Percentiles rank a stretch among this genome's conserved stretches.
These are phyloP conservation scores for Neonectria faginata DNA, from an alignment of 2,329 filamentous ascomycete genomes.

Conservation along the genomic window DNA sequence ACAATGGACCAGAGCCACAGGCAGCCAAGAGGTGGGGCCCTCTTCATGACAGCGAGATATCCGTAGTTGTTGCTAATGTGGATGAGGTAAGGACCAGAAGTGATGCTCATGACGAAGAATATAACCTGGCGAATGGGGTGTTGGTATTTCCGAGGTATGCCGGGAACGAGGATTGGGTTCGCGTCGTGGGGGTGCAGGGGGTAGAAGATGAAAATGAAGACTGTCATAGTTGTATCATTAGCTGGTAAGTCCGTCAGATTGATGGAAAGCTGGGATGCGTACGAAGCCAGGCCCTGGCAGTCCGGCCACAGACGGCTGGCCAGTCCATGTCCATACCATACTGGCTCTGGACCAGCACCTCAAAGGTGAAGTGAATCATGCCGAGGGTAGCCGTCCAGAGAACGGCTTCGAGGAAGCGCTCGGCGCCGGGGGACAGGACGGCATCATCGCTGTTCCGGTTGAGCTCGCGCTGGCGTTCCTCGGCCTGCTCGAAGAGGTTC, in stretches of 20 bases:
- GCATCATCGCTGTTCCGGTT: slow-evolving; percentile 46
- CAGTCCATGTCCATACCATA: slow-evolving; percentile 77
- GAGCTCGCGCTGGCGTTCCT: slow-evolving; percentile 51
- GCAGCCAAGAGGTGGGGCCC: slow-evolving; percentile 86
- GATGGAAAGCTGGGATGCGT: slow-evolving; percentile 37
- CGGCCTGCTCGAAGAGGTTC: slow-evolving; percentile 66
- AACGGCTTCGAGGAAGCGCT: slow-evolving; percentile 66
- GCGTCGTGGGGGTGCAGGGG: slow-evolving; percentile 65
- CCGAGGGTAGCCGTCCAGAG: slow-evolving; percentile 72
- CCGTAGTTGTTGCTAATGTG: slow-evolving; percentile 81
- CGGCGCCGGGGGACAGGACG: slow-evolving; percentile 58
- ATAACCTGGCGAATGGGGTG: slow-evolving; percentile 65
- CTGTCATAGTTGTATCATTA: slow-evolving; percentile 49
- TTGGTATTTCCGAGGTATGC: slow-evolving; percentile 61
- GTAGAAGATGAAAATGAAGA: slow-evolving; percentile 68
- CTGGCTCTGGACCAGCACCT: slow-evolving; percentile 83
- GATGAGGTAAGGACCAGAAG: slow-evolving; percentile 82
- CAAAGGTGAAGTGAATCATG: slow-evolving; percentile 81
- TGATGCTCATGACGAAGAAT: slow-evolving; percentile 72
- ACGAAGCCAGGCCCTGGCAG: slow-evolving; percentile 66
- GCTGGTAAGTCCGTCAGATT: background rate
- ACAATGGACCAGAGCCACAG: slow-evolving; percentile 95
- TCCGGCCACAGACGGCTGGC: slow-evolving; percentile 64
- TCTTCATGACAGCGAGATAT: slow-evolving; percentile 92
- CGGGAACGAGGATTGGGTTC: slow-evolving; percentile 62